These are phyloP conservation scores for Neostapfia colusana DNA, from an alignment of 176 grass and related monocot genomes.

Conservation along the genomic window DNA sequence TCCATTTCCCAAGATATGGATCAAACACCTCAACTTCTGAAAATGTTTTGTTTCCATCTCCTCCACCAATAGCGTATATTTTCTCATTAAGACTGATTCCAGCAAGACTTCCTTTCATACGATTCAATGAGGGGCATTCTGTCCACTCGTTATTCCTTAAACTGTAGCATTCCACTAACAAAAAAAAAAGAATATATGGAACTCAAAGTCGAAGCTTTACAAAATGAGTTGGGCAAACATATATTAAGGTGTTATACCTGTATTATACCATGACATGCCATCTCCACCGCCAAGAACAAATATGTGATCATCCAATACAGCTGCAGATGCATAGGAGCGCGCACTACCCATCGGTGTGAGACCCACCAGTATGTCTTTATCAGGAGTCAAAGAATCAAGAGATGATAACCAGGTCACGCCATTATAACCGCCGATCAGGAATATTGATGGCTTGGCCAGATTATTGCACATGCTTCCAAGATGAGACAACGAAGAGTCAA, in stretches of 20 bases:
- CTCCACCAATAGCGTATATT: conserved; percentile 93
- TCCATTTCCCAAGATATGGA: conserved; percentile 80
- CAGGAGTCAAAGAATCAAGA: conserved; percentile 72
- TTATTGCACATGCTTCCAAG: conserved; percentile 31
- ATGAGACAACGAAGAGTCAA: conserved; percentile 52
- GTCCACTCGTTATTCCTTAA: conserved; percentile 66
- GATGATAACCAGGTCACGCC: conserved; percentile 72
- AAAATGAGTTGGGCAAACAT: conserved; percentile 21
- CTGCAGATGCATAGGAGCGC: conserved; percentile 73
- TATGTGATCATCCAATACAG: conserved; percentile 57
- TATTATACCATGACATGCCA: conserved; percentile 53
- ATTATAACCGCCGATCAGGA: conserved; percentile 85
- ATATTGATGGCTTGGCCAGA: conserved; percentile 45
- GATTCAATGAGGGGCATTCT: conserved; percentile 67
- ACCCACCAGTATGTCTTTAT: conserved; percentile 50
- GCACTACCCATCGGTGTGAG: conserved; percentile 64
- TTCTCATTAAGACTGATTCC: conserved; percentile 60
- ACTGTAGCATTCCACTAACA: conserved; percentile 79
- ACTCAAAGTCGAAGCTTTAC: conserved; percentile 2
- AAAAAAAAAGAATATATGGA: conserved; percentile 33
- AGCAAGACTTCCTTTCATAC: conserved; percentile 72
- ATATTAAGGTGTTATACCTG: conserved; percentile 41
- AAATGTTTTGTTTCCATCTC: conserved; percentile 61
- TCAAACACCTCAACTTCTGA: conserved; percentile 94
- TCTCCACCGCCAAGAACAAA: conserved; percentile 83